Evolutionary conservation across 2,329 filamentous ascomycete genomes (phyloP).

Genomic region (Blumeria graminis): DNA sequence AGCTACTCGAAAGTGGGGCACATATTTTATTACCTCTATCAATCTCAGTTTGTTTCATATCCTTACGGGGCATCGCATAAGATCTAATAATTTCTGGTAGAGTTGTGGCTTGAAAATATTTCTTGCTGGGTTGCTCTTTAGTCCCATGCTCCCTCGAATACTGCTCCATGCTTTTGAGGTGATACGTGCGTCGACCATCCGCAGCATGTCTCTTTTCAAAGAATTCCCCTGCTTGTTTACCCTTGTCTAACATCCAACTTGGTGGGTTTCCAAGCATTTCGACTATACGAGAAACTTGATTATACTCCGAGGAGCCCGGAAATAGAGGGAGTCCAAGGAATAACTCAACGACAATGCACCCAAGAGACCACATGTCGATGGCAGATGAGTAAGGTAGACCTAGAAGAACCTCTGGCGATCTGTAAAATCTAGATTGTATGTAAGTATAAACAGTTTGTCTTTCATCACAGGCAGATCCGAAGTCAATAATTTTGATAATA

Average conservation of each 20-base stretch:
- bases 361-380: conserved; percentile 98
- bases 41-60: conserved; percentile 94
- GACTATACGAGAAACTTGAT: conserved; percentile 87
- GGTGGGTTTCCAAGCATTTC: conserved; percentile 95
- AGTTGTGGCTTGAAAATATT: conserved; percentile 89
- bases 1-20: conserved; percentile 3
- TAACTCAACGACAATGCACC: conserved; percentile 92
- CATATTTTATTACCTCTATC: conserved; percentile 50
- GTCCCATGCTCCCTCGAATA: conserved; percentile 88
- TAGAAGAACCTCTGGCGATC: conserved; percentile 86
- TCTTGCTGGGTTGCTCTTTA: conserved; percentile 98
- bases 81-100: conserved; percentile 92
- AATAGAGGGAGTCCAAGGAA: conserved; percentile 89
- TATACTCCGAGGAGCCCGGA: conserved; percentile 94
- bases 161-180: conserved; percentile 92
- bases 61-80: conserved; percentile 95
- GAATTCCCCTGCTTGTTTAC: conserved; percentile 91
- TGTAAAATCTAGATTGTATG: conserved; percentile 94
- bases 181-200: conserved; percentile 73
- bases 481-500: conserved; percentile 99
- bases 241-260: conserved; percentile 98
- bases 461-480: conserved; percentile 94
- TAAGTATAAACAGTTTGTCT: conserved; percentile 97
- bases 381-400: conserved; percentile 92
- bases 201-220: conserved; percentile 65